Evolutionary conservation across 148 eudicot genomes (phyloP), one percentile per base, ranked within the genome.

Genomic region (Hydrangea macrophylla): DNA sequence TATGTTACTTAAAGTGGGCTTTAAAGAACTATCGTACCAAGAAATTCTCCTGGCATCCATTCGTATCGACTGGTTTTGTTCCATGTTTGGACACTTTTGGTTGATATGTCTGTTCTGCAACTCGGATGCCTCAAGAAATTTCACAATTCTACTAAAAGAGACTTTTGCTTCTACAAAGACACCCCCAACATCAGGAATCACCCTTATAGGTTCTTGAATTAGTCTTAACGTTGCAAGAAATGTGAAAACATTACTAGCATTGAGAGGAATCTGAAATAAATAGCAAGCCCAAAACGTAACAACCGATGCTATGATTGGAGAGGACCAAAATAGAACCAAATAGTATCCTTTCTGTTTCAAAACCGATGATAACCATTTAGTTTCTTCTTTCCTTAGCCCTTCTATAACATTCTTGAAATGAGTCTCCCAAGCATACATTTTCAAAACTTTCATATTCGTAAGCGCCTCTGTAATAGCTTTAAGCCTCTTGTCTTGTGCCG

Each of bases 351-450:
- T 76, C 30, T 71, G 80, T 9, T 56, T 54, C 40, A 55, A 78
- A 24, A 79, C 78, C 15, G 69, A 67, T 1, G 72, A 60, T 30
- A 87, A 32, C 80, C 80, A 84, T 25, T 50, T 69, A 18, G 40
- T 64, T 55, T 87, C 89, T 1, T 40, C 70, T 30, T 76, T 55
- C 69, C 92, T 82, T 33, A 84, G 44, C 48, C 36, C n/a, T 32
- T 82, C 78, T 6, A 79, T 64, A 7, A 31, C 39, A n/a, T 69
- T 73, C 62, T 65, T 72, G 59, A 80, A 87, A 70, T 80, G 85
- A 17, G 60, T 71, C 66, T 82, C 92, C 89, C 92, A 87, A 32
- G 92, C 83, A 66, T 87, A 81, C n/a, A 85, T 70, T 70, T 87
- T 87, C 18, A 85, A 67, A 18, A 82, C 75, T 67, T 80, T 87